phyloP scores from a whole-genome alignment of 306 rosid species.

The Quercus berberidifolia region DNA sequence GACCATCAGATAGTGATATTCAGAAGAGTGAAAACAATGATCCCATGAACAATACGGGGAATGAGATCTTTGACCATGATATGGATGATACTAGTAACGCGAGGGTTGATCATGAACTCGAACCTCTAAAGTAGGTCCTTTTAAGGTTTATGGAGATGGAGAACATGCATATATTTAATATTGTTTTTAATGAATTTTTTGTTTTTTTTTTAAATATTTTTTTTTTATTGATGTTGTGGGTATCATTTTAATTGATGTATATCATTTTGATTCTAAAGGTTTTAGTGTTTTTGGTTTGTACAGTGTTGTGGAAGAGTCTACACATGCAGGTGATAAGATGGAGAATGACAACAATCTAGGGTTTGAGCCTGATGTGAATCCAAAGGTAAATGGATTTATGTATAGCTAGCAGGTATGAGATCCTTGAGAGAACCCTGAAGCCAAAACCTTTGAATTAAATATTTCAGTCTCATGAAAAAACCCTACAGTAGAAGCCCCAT shows the following conservation, averaged over 20 bases:
- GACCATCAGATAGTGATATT: neutral
- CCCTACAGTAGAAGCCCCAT: neutral
- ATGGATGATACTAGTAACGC: neutral
- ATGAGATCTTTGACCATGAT: neutral
- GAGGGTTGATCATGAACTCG: neutral
- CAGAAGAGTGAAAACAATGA: neutral
- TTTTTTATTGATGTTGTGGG: neutral
- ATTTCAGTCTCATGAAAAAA: neutral
- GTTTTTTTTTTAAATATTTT: neutral
- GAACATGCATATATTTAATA: neutral
- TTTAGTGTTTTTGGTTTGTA: conserved; percentile 1
- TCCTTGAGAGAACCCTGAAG: neutral
- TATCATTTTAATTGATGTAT: neutral
- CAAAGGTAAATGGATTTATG: conserved; percentile 16
- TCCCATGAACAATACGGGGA: neutral
- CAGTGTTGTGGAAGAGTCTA: neutral
- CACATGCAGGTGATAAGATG: neutral
- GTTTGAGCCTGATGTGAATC: neutral
- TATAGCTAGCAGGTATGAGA: neutral
- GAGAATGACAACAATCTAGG: neutral
- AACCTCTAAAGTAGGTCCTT: neutral
- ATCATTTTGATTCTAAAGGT: neutral
- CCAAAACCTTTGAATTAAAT: neutral
- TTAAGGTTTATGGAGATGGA: neutral
- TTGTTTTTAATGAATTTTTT: neutral